A percentile compares a stretch with the other conserved stretches of the same genome.
Conservation (phyloP, 164 flowering plant genomes). For the Macadamia tetraphylla region DNA sequence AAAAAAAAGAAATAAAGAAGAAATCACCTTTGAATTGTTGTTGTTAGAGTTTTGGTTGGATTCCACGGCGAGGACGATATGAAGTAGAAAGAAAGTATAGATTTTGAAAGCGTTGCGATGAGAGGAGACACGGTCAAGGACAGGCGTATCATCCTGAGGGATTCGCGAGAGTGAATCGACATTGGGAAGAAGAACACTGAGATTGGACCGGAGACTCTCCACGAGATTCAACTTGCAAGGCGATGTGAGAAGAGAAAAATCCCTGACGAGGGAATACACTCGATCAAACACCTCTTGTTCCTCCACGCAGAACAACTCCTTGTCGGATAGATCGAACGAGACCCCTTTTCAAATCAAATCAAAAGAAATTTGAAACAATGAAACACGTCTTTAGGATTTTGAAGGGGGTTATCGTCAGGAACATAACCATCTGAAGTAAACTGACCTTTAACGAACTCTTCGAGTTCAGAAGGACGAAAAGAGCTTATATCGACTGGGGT, state of each 20-base stretch:
- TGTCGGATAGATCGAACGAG: constrained; percentile 89
- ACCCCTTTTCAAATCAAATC: constrained; percentile 40
- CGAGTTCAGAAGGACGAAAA: constrained; percentile 60
- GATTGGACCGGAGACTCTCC: constrained; percentile 82
- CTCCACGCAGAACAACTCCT: constrained; percentile 79
- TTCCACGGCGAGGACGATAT: constrained; percentile 54
- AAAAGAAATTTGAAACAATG: neutral
- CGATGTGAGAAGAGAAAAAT: constrained; percentile 42
- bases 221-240: constrained; percentile 60
- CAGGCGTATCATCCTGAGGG: constrained; percentile 21
- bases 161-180: constrained; percentile 65
- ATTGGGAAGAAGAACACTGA: constrained; percentile 85
- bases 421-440: neutral
- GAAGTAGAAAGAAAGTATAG: constrained; percentile 70
- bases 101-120: constrained; percentile 84
- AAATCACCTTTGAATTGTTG: constrained; percentile 48
- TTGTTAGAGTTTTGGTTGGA: constrained; percentile 25
- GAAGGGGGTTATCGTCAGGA: neutral
- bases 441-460: constrained; percentile 88
- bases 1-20: neutral
- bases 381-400: constrained; percentile 3
- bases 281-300: constrained; percentile 90
- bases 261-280: constrained; percentile 60
- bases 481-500: constrained; percentile 42
- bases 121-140: constrained; percentile 53